Evolutionary conservation across 176 grass and related monocot genomes (phyloP).

Genomic region (Musa acuminata): DNA sequence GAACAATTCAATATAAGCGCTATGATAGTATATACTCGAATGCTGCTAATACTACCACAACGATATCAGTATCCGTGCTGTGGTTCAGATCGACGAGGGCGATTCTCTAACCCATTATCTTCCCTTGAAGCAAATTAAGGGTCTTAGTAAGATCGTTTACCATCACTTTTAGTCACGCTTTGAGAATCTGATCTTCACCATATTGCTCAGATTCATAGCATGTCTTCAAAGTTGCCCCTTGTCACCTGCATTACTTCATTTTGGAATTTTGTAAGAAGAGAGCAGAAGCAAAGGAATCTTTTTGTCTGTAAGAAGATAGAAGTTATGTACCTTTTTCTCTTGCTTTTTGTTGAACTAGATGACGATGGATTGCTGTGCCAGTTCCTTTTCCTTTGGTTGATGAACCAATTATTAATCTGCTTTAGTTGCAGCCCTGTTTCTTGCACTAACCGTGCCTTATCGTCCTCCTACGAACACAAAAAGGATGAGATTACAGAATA

Average conservation of each 20-base stretch:
- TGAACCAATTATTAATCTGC: conserved; percentile 24
- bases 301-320: background rate
- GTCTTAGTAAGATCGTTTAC: too few species aligned
- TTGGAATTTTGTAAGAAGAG: background rate
- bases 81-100: too few species aligned
- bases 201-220: background rate
- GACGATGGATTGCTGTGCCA: conserved; percentile 22
- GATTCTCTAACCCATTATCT: too few species aligned
- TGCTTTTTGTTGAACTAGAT: background rate
- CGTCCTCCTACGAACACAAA: conserved; percentile 15
- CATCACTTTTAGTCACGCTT: background rate
- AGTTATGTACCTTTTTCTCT: background rate
- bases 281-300: background rate
- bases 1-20: too few species aligned
- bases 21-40: too few species aligned
- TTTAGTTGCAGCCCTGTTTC: conserved; percentile 18
- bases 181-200: background rate
- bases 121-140: too few species aligned
- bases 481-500: background rate
- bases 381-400: conserved; percentile 25
- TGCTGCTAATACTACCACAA: too few species aligned
- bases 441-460: conserved; percentile 19
- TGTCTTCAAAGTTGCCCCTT: background rate
- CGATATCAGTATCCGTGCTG: too few species aligned
- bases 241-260: conserved; percentile 10